Evolutionary conservation across 1,284 basidiomycete species (phyloP), one percentile per base, ranked within the genome.

Genomic region (Moesziomyces parantarcticus): DNA sequence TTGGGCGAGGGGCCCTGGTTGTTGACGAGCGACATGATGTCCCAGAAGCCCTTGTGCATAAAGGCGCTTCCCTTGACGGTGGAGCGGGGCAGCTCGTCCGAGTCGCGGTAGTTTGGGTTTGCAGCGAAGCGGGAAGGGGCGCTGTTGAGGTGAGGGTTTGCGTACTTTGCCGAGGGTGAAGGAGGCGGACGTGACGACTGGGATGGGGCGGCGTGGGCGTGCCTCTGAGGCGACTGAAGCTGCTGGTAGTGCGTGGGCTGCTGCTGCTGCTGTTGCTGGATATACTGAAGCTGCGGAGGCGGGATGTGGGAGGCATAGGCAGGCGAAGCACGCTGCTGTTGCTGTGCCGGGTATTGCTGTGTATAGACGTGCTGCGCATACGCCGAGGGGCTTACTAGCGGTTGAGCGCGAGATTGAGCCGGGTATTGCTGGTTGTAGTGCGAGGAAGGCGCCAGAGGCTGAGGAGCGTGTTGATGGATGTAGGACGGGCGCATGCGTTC

Each of bases 31-130:
- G 76, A 76, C 51, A 80, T 59, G 53, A 80, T 78, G 52, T 80
- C 79, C 59, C 72, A 80, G 52, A 80, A 80, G 25, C 79, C 79
- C 51, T 80, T 80, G 70, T 80, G 79, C 76, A 79, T 78, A 58
- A 79, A 79, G 3, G 75, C 78, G 49, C 76, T 79, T 20, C 78
- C 77, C 43, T 70, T 62, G 39, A 68, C 49, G 20, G 58, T 65
- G 41, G 63, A 63, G 40, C 70, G 66, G 3, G 62, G 58, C 39
- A 49, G 47, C 11, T 68, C 66, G 45, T 65, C 48, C 49, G 53
- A 47, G 21, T 73, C 62, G 40, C 47, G 50, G 22, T 65, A 63
- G 22, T 39, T 44, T n/a, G 62, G 50, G 13, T 46, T 62, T 36
- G 21, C 22, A 8, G 62, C 52, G 40, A 75, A 75, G 39, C 73